Evolutionary conservation across 176 grass and related monocot genomes (phyloP).

Genomic region (Avena atlantica): DNA sequence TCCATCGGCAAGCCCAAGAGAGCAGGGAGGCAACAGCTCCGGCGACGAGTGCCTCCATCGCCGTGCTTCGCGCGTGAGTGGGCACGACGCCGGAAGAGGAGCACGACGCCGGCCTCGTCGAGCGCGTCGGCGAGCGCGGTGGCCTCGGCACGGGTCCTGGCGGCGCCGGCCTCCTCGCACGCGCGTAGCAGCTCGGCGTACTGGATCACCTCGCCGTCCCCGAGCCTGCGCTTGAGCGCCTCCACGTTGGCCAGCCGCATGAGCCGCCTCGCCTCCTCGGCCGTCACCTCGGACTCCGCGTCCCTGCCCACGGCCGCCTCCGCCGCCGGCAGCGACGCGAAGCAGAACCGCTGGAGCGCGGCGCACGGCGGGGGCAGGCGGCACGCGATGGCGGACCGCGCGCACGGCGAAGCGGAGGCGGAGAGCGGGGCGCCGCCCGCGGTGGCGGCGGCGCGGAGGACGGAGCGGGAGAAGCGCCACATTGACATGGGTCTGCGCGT

Average conservation of each 20-base stretch:
- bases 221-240: conserved; percentile 73
- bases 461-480: conserved; percentile 63
- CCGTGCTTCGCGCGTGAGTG: too few species aligned
- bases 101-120: conserved; percentile 91
- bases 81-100: conserved; percentile 93
- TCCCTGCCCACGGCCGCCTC: conserved; percentile 14
- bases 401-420: conserved; percentile 10
- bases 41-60: too few species aligned
- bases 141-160: conserved; percentile 74
- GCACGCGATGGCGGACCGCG: neutral
- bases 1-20: too few species aligned
- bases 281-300: conserved; percentile 53
- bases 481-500: conserved; percentile 49
- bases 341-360: conserved; percentile 27
- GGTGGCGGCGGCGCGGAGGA: conserved; percentile 53
- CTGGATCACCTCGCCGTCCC: conserved; percentile 72
- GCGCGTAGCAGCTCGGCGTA: conserved; percentile 78
- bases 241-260: conserved; percentile 90
- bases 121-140: conserved; percentile 66
- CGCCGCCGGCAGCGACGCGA: conserved; percentile 46
- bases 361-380: neutral
- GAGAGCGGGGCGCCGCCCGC: conserved; percentile 6
- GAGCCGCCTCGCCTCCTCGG: conserved; percentile 75
- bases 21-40: too few species aligned
- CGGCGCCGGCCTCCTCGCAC: conserved; percentile 78